A percentile compares a stretch with the other conserved stretches of the same genome.
These are phyloP conservation scores for Gossypium arboreum DNA, from an alignment of 345 rosid genomes.

Conservation along the genomic window DNA sequence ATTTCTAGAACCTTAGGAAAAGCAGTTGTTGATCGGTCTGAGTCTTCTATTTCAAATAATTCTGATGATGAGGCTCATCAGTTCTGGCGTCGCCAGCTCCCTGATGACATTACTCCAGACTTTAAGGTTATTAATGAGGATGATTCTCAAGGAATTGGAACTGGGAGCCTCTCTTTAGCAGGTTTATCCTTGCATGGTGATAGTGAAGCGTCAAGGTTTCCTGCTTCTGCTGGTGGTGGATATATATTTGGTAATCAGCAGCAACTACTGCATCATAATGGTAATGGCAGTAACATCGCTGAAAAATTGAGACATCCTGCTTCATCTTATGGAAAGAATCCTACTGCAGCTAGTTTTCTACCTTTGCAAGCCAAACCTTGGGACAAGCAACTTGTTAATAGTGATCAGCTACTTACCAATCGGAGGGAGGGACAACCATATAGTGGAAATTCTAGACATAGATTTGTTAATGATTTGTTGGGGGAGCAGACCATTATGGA, in stretches of 20 bases:
- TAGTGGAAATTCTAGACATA: constrained; percentile 48
- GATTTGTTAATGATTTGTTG: constrained; percentile 47
- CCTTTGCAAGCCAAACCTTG: constrained; percentile 56
- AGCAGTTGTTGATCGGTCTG: constrained; percentile 65
- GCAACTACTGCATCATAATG: constrained; percentile 43
- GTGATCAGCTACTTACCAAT: constrained; percentile 54
- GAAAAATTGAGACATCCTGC: constrained; percentile 54
- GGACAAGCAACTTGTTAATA: constrained; percentile 69
- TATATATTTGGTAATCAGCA: constrained; percentile 43
- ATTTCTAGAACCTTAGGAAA: constrained; percentile 57
- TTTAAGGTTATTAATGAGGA: constrained; percentile 78
- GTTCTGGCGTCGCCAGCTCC: constrained; percentile 89
- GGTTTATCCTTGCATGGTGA: constrained; percentile 66
- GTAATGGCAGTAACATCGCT: constrained; percentile 48
- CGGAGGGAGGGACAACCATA: constrained; percentile 50
- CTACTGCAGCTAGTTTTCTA: constrained; percentile 40
- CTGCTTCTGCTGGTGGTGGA: constrained; percentile 50
- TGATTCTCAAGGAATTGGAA: constrained; percentile 52
- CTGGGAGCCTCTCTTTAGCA: constrained; percentile 57
- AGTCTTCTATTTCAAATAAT: constrained; percentile 65
- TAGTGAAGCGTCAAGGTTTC: constrained; percentile 48
- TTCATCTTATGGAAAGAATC: constrained; percentile 62
- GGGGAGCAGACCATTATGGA: constrained; percentile 51
- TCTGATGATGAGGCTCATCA: constrained; percentile 95
- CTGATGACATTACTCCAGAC: constrained; percentile 95